Evolutionary conservation across 306 rosid species (phyloP).

Genomic region (Corylus heterophylla): DNA sequence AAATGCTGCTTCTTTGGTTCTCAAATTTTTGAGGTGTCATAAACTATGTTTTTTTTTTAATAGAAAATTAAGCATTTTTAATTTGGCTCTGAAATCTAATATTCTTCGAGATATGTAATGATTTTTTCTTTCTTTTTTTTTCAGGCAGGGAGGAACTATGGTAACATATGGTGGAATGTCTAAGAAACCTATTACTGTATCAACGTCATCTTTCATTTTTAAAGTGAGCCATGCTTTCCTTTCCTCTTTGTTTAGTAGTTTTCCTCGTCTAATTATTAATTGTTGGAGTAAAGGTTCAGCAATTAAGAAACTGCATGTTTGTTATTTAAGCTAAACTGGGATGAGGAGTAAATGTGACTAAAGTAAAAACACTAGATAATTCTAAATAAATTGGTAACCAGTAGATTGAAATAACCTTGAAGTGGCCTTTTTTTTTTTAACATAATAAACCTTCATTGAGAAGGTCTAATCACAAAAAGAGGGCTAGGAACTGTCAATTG

Average conservation of each 20-base stretch:
- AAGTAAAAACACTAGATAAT: neutral
- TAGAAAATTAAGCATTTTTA: neutral
- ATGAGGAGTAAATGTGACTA: neutral
- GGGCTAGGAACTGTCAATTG: neutral
- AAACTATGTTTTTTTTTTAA: neutral
- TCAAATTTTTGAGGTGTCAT: conserved; percentile 83
- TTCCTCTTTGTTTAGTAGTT: conserved; percentile 1
- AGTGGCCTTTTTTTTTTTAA: neutral
- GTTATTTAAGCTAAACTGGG: neutral
- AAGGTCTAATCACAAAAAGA: neutral
- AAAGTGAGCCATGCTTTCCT: conserved; percentile 48
- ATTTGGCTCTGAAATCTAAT: conserved; percentile 1
- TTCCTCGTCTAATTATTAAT: conserved; percentile 9
- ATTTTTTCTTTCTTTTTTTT: conserved; percentile 10
- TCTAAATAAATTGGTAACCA: neutral
- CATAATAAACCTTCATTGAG: neutral
- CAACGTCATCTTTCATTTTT: conserved; percentile 90
- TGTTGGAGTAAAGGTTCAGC: neutral
- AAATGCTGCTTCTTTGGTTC: conserved; percentile 81
- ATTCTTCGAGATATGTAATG: conserved; percentile 13
- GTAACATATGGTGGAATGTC: conserved; percentile 99
- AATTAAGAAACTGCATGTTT: conserved; percentile 9
- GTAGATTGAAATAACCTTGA: neutral
- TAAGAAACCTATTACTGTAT: conserved; percentile 70
- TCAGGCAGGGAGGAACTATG: conserved; percentile 83